Evolutionary conservation across 495 filamentous ascomycete genomes (phyloP).

Genomic region (Pseudevernia furfuracea): DNA sequence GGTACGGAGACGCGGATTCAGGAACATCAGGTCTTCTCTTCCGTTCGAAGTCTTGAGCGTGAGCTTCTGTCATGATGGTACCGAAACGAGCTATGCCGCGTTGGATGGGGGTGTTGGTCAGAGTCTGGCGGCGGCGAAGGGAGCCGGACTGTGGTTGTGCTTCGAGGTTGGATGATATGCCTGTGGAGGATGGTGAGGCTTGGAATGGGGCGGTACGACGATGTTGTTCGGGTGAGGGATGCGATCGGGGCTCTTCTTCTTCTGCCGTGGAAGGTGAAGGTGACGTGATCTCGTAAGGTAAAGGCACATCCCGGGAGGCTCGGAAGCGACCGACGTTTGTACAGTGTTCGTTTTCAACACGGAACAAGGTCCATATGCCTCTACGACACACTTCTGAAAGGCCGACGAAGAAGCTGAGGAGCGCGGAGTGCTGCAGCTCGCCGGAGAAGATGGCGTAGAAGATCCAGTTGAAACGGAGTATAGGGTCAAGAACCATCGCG

Average conservation of each 20-base stretch:
- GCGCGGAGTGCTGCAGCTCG: conserved; percentile 70
- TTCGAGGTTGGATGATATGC: conserved; percentile 22
- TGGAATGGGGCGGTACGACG: conserved; percentile 7
- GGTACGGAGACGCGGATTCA: conserved; percentile 17
- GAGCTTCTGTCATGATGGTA: conserved; percentile 60
- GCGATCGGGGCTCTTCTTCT: not conserved
- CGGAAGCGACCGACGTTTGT: conserved; percentile 79
- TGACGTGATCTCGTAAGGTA: conserved; percentile 62
- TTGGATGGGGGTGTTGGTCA: conserved; percentile 23
- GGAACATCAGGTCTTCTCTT: conserved; percentile 43
- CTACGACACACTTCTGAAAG: conserved; percentile 72
- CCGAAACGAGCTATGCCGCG: conserved; percentile 44
- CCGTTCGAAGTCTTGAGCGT: conserved; percentile 83
- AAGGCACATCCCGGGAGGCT: conserved; percentile 68
- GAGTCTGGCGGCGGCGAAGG: conserved; percentile 26
- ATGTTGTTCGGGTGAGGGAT: not conserved
- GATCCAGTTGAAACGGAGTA: conserved; percentile 94
- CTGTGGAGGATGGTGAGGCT: conserved; percentile 15
- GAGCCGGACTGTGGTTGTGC: conserved; percentile 18
- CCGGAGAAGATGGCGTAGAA: conserved; percentile 78
- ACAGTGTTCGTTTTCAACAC: conserved; percentile 96
- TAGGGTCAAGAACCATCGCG: conserved; percentile 74
- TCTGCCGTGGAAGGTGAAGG: conserved; percentile 25
- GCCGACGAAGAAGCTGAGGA: conserved; percentile 66
- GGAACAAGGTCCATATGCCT: conserved; percentile 84